Evolutionary conservation across 1,284 basidiomycete genomes (phyloP).

Genomic region (Rhodotorula glutinis): DNA sequence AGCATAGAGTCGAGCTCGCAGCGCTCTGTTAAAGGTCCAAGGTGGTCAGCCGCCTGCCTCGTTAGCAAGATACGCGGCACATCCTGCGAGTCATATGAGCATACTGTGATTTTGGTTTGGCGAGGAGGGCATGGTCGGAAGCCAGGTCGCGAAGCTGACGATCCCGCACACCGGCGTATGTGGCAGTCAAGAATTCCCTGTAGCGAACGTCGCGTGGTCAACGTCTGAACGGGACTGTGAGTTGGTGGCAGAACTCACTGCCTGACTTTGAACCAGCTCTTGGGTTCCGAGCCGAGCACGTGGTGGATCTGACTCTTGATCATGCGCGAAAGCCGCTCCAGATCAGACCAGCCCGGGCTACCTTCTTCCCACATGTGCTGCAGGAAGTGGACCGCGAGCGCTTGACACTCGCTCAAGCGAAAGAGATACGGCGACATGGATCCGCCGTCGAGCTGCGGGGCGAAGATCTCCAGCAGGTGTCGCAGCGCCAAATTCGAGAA

Average conservation of each 20-base stretch:
- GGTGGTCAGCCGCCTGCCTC: neutral
- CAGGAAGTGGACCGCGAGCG: conserved; percentile 81
- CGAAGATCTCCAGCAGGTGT: conserved; percentile 76
- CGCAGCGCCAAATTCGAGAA: conserved; percentile 81
- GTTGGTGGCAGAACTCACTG: conserved; percentile 50
- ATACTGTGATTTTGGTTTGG: conserved; percentile 66
- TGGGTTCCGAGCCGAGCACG: conserved; percentile 16
- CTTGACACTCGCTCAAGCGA: conserved; percentile 68
- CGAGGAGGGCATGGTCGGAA: conserved; percentile 81
- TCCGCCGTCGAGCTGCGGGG: conserved; percentile 64
- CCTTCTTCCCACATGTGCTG: conserved; percentile 90
- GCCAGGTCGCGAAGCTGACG: conserved; percentile 92
- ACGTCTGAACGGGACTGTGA: conserved; percentile 60
- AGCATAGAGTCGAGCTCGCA: conserved; percentile 68
- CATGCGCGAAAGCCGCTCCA: conserved; percentile 73
- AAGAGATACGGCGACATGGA: conserved; percentile 70
- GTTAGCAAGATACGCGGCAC: neutral
- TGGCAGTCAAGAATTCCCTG: conserved; percentile 75
- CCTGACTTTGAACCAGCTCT: conserved; percentile 23
- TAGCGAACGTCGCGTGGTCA: conserved; percentile 8
- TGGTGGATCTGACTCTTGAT: conserved; percentile 68
- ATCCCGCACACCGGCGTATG: conserved; percentile 83
- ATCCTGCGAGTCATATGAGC: too few relatives aligned
- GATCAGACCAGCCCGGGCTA: conserved; percentile 78
- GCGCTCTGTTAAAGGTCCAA: neutral